Conservation (phyloP, 805 yeast species). For the Teunomyces lycoperdinae region DNA sequence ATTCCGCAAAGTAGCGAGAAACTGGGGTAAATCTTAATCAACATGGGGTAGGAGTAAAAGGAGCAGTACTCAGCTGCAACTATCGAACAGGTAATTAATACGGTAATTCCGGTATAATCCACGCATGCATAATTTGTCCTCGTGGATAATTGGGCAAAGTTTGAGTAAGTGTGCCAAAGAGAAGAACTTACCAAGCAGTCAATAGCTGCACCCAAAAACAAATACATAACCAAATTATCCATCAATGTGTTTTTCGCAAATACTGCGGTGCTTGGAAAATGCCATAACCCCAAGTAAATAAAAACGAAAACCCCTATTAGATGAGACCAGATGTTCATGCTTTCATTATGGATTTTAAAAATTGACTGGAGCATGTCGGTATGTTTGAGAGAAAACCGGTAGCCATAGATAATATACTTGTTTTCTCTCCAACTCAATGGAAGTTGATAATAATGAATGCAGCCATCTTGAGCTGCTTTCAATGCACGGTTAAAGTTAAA, state of each 20-base stretch:
- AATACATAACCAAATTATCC: slow-evolving; percentile 51
- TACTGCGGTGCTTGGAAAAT: slow-evolving; percentile 60
- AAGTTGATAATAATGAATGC: slow-evolving; percentile 77
- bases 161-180: slow-evolving; percentile 88
- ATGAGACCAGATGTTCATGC: slow-evolving; percentile 94
- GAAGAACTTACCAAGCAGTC: slow-evolving; percentile 77
- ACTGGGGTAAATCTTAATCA: slow-evolving; percentile 46
- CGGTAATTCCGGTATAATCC: slow-evolving; percentile 92
- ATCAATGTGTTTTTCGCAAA: slow-evolving; percentile 42
- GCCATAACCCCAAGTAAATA: slow-evolving; percentile 52
- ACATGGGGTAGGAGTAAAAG: slow-evolving; percentile 59
- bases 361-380: slow-evolving; percentile 58
- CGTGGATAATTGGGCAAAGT: slow-evolving; percentile 60
- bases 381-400: slow-evolving; percentile 73
- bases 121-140: slow-evolving; percentile 85
- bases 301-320: slow-evolving; percentile 63
- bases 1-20: slow-evolving; percentile 66
- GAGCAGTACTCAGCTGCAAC: slow-evolving; percentile 82
- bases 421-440: slow-evolving; percentile 95
- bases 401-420: slow-evolving; percentile 78
- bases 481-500: slow-evolving; percentile 45
- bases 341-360: slow-evolving; percentile 74
- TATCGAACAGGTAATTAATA: slow-evolving; percentile 85
- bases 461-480: slow-evolving; percentile 56
- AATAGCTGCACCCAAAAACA: slow-evolving; percentile 69